Percentiles rank a stretch among this genome's conserved stretches.
phyloP scores from a whole-genome alignment of 768 basidiomycete genomes.

The Leucosporidium yakuticum region DNA sequence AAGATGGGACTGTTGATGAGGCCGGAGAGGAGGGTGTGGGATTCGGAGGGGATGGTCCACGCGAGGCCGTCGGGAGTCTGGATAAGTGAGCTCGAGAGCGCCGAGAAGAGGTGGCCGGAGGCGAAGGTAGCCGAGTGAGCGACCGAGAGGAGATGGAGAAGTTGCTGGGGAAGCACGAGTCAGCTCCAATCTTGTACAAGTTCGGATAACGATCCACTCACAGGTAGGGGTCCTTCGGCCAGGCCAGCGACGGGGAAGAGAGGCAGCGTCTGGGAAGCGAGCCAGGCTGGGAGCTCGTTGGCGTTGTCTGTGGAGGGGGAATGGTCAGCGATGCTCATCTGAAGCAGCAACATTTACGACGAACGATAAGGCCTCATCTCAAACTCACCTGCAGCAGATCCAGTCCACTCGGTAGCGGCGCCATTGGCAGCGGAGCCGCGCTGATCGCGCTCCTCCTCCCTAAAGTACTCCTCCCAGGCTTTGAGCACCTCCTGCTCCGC shows the following conservation, averaged over 20 bases:
- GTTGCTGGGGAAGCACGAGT: not conserved
- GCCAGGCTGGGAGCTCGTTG: slow-evolving; percentile 17
- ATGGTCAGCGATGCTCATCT: not conserved
- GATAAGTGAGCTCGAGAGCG: slow-evolving; percentile 19
- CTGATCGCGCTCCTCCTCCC: not conserved
- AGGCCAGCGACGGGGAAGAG: slow-evolving; percentile 9
- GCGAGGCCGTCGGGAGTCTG: slow-evolving; percentile 7
- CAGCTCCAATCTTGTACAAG: not conserved
- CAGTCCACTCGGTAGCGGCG: not conserved
- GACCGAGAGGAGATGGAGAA: slow-evolving; percentile 17
- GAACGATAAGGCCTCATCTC: not conserved
- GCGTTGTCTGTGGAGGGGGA: not conserved
- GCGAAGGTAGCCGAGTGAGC: slow-evolving; percentile 21
- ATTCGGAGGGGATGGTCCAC: slow-evolving; percentile 22
- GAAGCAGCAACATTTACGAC: not conserved
- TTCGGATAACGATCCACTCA: not conserved
- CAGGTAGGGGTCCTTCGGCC: not conserved
- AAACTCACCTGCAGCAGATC: not conserved
- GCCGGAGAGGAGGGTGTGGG: slow-evolving; percentile 12
- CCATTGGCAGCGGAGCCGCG: not conserved
- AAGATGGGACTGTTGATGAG: slow-evolving; percentile 10
- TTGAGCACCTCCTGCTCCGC: slow-evolving; percentile 12
- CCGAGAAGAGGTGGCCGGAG: slow-evolving; percentile 23
- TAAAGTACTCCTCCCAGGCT: slow-evolving; percentile 9
- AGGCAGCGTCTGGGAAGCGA: slow-evolving; percentile 25